Percentiles rank a stretch among this genome's conserved stretches.
Conservation (phyloP, 31 red algal species). For the Asparagopsis taxiformis region DNA sequence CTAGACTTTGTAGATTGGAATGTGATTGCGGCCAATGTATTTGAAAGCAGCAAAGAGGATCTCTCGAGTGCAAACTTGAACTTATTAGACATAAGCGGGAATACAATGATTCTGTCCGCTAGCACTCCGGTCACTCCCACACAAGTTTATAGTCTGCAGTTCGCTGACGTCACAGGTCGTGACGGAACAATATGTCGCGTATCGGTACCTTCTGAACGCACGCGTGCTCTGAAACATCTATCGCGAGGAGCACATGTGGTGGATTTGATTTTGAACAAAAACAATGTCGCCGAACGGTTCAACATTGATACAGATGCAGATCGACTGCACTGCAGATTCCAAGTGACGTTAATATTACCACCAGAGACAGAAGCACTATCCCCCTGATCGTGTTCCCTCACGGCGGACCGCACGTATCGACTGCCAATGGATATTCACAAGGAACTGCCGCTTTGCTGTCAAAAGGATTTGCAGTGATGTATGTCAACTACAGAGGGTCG, state of each 20-base stretch:
- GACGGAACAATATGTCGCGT: not conserved
- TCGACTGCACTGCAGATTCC: slow-evolving; percentile 30
- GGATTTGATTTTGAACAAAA: not conserved
- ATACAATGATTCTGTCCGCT: slow-evolving; percentile 4
- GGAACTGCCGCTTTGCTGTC: slow-evolving; percentile 52
- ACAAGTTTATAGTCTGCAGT: not conserved
- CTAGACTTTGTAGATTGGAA: slow-evolving; percentile 9
- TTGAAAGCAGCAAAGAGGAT: not conserved
- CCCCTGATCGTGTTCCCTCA: slow-evolving; percentile 77
- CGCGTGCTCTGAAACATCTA: slow-evolving; percentile 1
- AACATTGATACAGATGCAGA: slow-evolving; percentile 2
- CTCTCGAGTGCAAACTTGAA: slow-evolving; percentile 5
- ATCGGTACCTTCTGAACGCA: not conserved
- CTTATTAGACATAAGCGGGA: slow-evolving; percentile 11
- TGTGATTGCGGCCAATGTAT: not conserved
- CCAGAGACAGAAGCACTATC: not conserved
- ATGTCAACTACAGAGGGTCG: slow-evolving; percentile 92
- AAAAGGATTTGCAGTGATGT: slow-evolving; percentile 74
- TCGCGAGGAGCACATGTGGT: not conserved
- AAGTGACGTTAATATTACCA: slow-evolving; percentile 59
- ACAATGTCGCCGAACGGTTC: not conserved
- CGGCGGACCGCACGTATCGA: slow-evolving; percentile 89
- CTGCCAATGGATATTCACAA: slow-evolving; percentile 52
- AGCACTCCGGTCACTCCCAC: slow-evolving; percentile 31
- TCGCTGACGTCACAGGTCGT: not conserved